A percentile compares a stretch with the other conserved stretches of the same genome.
phyloP scores from a whole-genome alignment of 495 filamentous ascomycete genomes.

The Apodospora peruviana region DNA sequence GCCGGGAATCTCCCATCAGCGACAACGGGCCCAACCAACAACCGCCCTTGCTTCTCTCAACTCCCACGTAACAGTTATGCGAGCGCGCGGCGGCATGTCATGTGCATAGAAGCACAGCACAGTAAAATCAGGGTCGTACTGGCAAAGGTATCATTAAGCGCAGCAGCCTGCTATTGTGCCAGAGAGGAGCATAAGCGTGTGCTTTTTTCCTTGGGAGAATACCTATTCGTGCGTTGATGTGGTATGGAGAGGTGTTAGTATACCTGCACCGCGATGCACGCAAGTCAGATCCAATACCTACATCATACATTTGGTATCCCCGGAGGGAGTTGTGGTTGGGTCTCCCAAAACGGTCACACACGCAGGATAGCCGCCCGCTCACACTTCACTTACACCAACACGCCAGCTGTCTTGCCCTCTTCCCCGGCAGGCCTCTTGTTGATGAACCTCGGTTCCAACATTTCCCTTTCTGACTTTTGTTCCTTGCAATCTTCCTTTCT shows the following conservation, averaged over 20 bases:
- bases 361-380: no score
- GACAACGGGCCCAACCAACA: not conserved
- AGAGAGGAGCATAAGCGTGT: not conserved
- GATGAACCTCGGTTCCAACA: not conserved
- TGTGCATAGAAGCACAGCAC: not conserved
- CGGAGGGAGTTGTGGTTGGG: no score
- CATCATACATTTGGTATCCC: no score
- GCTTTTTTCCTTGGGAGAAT: not conserved
- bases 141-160: constrained; percentile 15
- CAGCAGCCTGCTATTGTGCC: constrained; percentile 5
- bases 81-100: not conserved
- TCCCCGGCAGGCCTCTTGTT: not conserved
- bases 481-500: constrained; percentile 9
- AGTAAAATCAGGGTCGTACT: no score
- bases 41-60: not conserved
- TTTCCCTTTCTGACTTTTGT: constrained; percentile 1
- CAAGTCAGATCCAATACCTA: no score
- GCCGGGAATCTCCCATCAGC: not conserved
- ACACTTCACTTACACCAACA: no score
- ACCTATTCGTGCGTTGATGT: no score
- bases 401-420: not conserved
- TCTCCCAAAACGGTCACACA: no score
- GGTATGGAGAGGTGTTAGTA: no score
- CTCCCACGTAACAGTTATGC: no score
- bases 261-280: no score